Base-by-base conservation (phyloP, 495 filamentous ascomycete species). In the Hypoxylon fragiforme region DNA sequence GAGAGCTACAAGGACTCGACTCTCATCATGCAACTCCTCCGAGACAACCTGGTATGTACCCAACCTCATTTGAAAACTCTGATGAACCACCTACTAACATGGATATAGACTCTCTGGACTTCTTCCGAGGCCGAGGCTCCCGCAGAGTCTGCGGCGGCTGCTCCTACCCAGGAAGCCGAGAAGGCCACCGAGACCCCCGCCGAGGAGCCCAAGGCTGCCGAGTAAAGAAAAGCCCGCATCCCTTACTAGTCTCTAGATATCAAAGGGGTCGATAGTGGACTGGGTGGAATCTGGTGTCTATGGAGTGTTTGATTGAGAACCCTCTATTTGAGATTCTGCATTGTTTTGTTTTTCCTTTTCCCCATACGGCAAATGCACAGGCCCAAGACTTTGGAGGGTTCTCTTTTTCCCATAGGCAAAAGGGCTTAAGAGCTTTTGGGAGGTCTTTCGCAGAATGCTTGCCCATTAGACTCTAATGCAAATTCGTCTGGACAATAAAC, bases 1-100 rank as follows among this genome's bases (percentile, higher is more conserved):
- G 94, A 98, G 83, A 96, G 91, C 85, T 98, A 98, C 88, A 97
- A 97, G 85, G 94, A 98, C 79, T 97, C 92, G 34, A 98, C 94
- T 44, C 85, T 98, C 57, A 98, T 98, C 81, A 98, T 98, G 94
- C 94, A 98, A 79, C 88, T 98, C 54, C 85, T 98, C 70, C 85
- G 94, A 70, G 94, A 98, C 80, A 98, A 98, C 81, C 74, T 98
- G 76, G 94, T 97, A 86, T 67, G 90, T 73, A 19, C 19, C 16
- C 0, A 19, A 44, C 4, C 9, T 9, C 6, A 20, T 7, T 3
- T 12, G 31, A 34, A 31, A n/a, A n/a, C n/a, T n/a, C n/a, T n/a
- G n/a, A 30, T 11, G 11, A 7, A 21, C 20, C 7, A 7, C 38
- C 13, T 50, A 7, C 67, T 64, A 46, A 69, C 56, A 18, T 12